Base-by-base conservation (phyloP, 1,139 yeast species). In the Kluyveromyces sp. region DNA sequence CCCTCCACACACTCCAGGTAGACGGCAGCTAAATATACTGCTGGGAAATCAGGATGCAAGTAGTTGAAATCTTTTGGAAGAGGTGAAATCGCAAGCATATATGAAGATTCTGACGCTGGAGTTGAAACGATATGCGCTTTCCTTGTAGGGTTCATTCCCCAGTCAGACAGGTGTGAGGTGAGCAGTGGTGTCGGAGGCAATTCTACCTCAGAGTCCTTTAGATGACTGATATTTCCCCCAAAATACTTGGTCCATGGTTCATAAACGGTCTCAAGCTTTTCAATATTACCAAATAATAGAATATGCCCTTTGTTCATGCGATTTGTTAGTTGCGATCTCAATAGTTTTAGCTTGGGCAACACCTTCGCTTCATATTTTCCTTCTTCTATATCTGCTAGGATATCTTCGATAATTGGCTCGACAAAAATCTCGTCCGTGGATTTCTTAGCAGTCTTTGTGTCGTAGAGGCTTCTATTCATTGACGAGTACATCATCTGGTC, bases 1-100 rank as follows among this genome's bases (percentile, higher is more conserved):
- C 99, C 99, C 64, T 94, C 99, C 19, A 87, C 87, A 25, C 89
- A 84, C 53, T 82, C 83, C 48, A 94, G 69, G 57, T 81, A 84
- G 46, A 84, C 89, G 9, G 83, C 73, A 6, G 92, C 87, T 17
- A 92, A 71, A 0, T 82, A 74, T 39, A 92, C 73, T 22, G 81
- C 80, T 43, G 84, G 80, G 33, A 80, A 69, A 55, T 89, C 96
- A 13, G 75, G 74, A 45, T 83, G 73, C 25, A 71, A 63, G 56
- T 81, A 86, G 49, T 79, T 78, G 9, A 75, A 68, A 41, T 53
- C 39, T 25, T 59, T 54, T 1, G 94, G 87, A 12, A 84, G 77
- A 11, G 70, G 68, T 0, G 94, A 73, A 7, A 79, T 66, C 0
- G 85, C 62, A 26, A 75, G 69, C 61, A 88, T 68, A 57, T 78